Base-by-base conservation (phyloP, 148 eudicot genomes). In the Dysphania ambrosioides region DNA sequence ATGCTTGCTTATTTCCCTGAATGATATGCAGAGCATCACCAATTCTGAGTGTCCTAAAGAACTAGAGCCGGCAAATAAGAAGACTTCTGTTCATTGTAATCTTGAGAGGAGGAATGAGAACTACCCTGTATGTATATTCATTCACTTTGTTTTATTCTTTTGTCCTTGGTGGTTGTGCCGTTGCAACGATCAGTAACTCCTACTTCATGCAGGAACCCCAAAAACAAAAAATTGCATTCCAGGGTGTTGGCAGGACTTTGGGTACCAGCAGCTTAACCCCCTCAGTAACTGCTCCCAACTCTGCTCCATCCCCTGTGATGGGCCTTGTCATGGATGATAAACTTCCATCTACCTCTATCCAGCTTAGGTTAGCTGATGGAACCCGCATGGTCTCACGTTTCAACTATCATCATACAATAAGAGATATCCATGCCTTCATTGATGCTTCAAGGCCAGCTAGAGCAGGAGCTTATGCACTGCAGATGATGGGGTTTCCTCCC, bases 401-500 rank as follows among this genome's bases (percentile, higher is more conserved):
- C 83, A 92, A 92, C 83, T 75, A 74, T 81, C 83, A 83, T 72
- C 97, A 92, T 40, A 87, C 96, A 5, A 58, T 92, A 26, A 75
- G 81, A 34, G 92, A 92, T 62, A 86, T 92, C 51, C 96, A 87
- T 23, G 82, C 78, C 38, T 92, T 90, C 81, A 88, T 92, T 62
- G 89, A 92, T 72, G 88, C 96, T 40, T 87, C 90, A 3, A 87
- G 96, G 79, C 90, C 91, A 21, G 79, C 85, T 11, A 86, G 87
- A 42, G n/a, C 80, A 6, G 85, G 86, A 59, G 80, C 77, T 73
- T 92, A 88, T 77, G 84, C 86, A 31, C 81, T 92, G 76, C 97
- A 88, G 72, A 76, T 88, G 0, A 80, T 91, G 76, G 97, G 93
- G 2, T 92, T 92, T 76, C 97, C 97, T 70, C 97, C 97, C 49